Evolutionary conservation across 2,329 filamentous ascomycete species (phyloP), one percentile per base, ranked within the genome.

Genomic region (Aureobasidium sp.): DNA sequence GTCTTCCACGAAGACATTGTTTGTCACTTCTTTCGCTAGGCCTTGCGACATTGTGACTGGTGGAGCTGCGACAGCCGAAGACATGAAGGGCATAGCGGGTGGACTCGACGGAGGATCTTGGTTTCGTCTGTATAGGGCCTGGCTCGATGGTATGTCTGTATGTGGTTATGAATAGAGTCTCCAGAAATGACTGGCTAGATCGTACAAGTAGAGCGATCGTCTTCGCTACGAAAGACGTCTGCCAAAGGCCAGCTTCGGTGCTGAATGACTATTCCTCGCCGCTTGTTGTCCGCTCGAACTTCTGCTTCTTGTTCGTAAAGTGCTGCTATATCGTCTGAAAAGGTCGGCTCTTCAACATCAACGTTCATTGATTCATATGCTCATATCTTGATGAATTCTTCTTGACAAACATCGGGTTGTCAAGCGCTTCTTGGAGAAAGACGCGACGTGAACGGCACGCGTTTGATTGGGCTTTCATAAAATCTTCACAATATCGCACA

Each of bases 1-100:
- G 7, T 77, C 74, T 37, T 76, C 75, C 41, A 62, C 74, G 32
- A 61, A 77, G 72, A 59, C 68, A 75, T 51, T 32, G 75, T 65
- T 77, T 1, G 39, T 13, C 13, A n/a, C 47, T 6, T 78, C 34
- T 70, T 75, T 76, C 52, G 73, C 69, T 65, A 72, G 72, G 9
- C 73, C 73, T 62, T 55, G 55, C n/a, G 46, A 39, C 42, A 34
- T 62, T 56, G n/a, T 67, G 65, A 15, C 72, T 72, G 32, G 74
- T 73, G 1, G 83, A 83, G 68, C 78, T 29, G 77, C 70, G 23
- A 85, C 73, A 2, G 85, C 82, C 15, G 86, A 86, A 7, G 86
- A 87, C 42, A 82, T 78, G 41, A 81, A 78, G 29, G 83, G 75
- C 84, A 88, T 88, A 61, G 80, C 82, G n/a, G 81, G 84, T 42